Evolutionary conservation across 208 protist genomes (phyloP).

Genomic region (Tritrichomonas foetus): DNA sequence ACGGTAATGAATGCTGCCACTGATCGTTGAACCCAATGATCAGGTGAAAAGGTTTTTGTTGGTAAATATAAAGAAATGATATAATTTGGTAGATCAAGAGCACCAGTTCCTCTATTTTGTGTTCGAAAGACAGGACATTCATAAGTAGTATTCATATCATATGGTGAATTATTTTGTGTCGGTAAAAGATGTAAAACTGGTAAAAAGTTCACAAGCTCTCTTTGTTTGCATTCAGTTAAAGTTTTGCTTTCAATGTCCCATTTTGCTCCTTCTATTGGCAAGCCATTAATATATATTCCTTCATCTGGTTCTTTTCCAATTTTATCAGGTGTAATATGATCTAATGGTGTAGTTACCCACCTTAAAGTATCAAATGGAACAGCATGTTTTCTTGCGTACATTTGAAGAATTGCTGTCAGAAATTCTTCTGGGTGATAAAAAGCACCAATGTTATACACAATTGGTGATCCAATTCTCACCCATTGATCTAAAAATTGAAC

Average conservation of each 20-base stretch:
- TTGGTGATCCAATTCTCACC: constrained; percentile 75
- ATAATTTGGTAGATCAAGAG: background rate
- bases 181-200: constrained; percentile 95
- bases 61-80: background rate
- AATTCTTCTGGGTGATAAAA: constrained; percentile 98
- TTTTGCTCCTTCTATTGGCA: constrained; percentile 87
- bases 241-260: constrained; percentile 75
- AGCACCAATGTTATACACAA: constrained; percentile 81
- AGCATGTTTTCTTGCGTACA: constrained; percentile 79
- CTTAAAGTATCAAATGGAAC: constrained; percentile 89
- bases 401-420: constrained; percentile 86
- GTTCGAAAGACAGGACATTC: constrained; percentile 34
- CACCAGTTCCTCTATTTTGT: background rate
- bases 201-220: constrained; percentile 86
- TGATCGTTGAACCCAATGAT: constrained; percentile 18
- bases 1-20: background rate
- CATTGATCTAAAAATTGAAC: constrained; percentile 83
- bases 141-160: constrained; percentile 38
- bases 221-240: constrained; percentile 82
- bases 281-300: constrained; percentile 88
- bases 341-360: constrained; percentile 82
- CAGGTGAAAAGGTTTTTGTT: background rate
- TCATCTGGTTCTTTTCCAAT: constrained; percentile 76
- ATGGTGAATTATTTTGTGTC: constrained; percentile 72
- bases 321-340: background rate